Evolutionary conservation across 768 basidiomycete genomes (phyloP), one percentile per base, ranked within the genome.

Genomic region (Suillus plorans): DNA sequence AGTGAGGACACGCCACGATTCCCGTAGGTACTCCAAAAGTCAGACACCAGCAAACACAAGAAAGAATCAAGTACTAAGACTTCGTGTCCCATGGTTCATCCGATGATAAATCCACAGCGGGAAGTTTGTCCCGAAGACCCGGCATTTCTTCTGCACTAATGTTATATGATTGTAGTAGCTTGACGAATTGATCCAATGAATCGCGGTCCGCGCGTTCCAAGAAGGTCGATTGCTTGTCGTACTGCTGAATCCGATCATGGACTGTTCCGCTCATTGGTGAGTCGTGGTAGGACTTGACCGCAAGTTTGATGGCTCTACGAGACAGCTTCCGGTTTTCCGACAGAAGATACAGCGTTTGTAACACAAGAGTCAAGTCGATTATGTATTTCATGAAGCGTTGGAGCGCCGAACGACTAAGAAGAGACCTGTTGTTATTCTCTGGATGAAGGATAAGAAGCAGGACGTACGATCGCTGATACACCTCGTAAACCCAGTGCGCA

Each of bases 351-450:
- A 73, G 49, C 12, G 49, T 69, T n/a, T 73, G 71, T 63, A 73
- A 61, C 37, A 73, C 65, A 42, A 72, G 65, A 8, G 71, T 73
- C 3, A 73, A 47, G 64, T 73, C 73, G 41, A 73, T 62, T 45
- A 73, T 73, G 57, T 73, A 73, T 28, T 63, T 63, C 64, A 73
- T 73, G 16, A 73, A 63, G 50, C 64, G 66, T 20, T 64, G 69
- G 16, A 68, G 61, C 18, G 64, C 64, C 13, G 28, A 4, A 8
- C 53, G 50, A 14, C 66, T 61, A 22, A 41, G n/a, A 10, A 66
- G 22, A 7, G 25, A 45, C 9, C 25, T 7, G 8, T 55, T 20
- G 20, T 13, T 55, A 36, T 13, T 55, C 20, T 55, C 2, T 25
- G 3, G 8, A 31, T 34, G 16, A 65, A 39, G 34, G 3, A 20